Conservation (phyloP, 805 yeast species). For the Saccharomycopsis olivae region DNA sequence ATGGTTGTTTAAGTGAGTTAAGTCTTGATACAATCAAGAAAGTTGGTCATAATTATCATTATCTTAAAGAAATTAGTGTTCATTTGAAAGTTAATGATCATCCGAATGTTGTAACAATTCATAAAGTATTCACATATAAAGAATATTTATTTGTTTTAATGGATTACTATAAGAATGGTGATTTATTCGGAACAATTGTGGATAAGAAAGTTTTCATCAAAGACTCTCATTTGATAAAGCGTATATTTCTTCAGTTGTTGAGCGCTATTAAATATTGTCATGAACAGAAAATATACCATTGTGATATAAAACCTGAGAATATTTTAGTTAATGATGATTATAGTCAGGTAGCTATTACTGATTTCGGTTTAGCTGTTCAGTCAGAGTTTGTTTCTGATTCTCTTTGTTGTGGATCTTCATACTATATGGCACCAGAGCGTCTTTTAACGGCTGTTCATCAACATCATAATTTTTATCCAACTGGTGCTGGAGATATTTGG, state of each 20-base stretch:
- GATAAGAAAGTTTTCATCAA: slow-evolving; percentile 53
- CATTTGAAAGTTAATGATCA: slow-evolving; percentile 71
- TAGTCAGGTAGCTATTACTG: slow-evolving; percentile 54
- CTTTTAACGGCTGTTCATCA: slow-evolving; percentile 28
- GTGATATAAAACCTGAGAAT: slow-evolving; percentile 95
- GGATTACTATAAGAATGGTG: slow-evolving; percentile 84
- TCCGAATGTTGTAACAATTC: slow-evolving; percentile 67
- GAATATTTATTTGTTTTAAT: slow-evolving; percentile 48
- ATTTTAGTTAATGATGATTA: slow-evolving; percentile 56
- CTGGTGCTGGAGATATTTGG: slow-evolving; percentile 79
- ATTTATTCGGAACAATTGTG: slow-evolving; percentile 76
- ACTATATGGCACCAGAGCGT: slow-evolving; percentile 91
- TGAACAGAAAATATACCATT: slow-evolving; percentile 72
- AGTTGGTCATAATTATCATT: slow-evolving; percentile 22
- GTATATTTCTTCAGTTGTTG: slow-evolving; percentile 63
- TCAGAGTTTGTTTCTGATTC: slow-evolving; percentile 48
- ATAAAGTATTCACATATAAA: slow-evolving; percentile 50
- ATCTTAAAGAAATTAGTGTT: slow-evolving; percentile 55
- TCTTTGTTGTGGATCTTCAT: slow-evolving; percentile 76
- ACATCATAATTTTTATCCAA: slow-evolving; percentile 38
- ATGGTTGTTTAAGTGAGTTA: slow-evolving; percentile 22
- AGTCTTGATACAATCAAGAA: slow-evolving; percentile 28
- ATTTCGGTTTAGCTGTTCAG: slow-evolving; percentile 80
- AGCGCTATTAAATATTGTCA: slow-evolving; percentile 81
- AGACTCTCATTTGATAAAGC: slow-evolving; percentile 41